Base-by-base conservation (phyloP, 2,329 filamentous ascomycete genomes). In the Hymenoscyphus scutula region DNA sequence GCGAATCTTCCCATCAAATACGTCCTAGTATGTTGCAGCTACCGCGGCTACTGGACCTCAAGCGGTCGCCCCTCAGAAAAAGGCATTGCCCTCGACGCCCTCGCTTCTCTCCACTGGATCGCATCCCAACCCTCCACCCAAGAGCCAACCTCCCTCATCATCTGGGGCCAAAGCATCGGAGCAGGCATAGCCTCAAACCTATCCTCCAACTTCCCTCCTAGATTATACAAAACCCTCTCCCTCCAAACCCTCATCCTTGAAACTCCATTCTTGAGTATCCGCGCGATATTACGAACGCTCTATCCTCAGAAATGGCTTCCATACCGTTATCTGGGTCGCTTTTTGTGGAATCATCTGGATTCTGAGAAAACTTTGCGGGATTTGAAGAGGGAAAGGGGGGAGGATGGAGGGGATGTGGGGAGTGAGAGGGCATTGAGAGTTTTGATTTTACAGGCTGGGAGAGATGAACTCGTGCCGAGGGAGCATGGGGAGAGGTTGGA, bases 271-370 rank as follows among this genome's bases (percentile, higher is more conserved):
- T 83, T 87, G 0, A 90, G 85, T 53, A 83, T 91, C 61, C 81
- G 83, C 62, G 83, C 82, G 19, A 92, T 94, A 89, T 78, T 94
- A 5, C 77, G 83, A 51, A 85, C 84, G 1, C 74, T 94, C 2
- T 94, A 93, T 71, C 90, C 90, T 1, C 89, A 92, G 69, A 89
- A 84, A 68, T 93, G 90, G 89, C 77, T 93, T 6, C 90, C 90
- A 0, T 94, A 94, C 73, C 83, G 84, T 55, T 86, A 93, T 72
- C 79, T 94, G 0, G 85, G 86, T 80, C 88, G 88, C 0, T 92
- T 93, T 71, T 78, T 93, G 11, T 81, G 89, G 67, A 92, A 82
- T 64, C 82, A 84, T 48, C 75, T 87, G 38, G 81, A 87, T 66
- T 85, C 79, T 66, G 81, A 76, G 76, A 72, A 75, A 59, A 85